Base-by-base conservation (phyloP, 1,284 basidiomycete species). In the Leccinum griseonigrum region DNA sequence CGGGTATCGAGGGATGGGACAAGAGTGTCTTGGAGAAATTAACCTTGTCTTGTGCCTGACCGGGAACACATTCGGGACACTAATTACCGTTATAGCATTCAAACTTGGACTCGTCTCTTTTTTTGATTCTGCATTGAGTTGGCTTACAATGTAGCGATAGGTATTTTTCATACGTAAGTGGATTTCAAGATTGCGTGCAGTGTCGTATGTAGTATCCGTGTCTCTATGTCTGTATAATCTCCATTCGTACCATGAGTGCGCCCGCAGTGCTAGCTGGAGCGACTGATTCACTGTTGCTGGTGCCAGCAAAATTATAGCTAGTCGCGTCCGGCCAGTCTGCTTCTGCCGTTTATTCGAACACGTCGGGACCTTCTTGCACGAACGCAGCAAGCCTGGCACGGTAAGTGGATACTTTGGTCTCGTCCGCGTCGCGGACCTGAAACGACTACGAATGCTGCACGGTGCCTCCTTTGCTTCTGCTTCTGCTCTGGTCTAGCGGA, bases 1-100 rank as follows among this genome's bases (percentile, higher is more conserved):
- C 57, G 1, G 52, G 57, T 4, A 18, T 62, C 26, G 61, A 65
- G 26, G 61, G 56, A 22, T 65, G 64, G 64, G 36, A 56, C 13
- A 46, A 29, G 50, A 28, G 14, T 29, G 22, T 28, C 8, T 26
- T 51, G 8, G 16, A 14, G 0, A 26, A 51, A 16, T 51, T 26
- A 14, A 13, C 18, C 10, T 18, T 46, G 18, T 28, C 28, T 51
- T 29, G 28, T 29, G 50, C 14, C 16, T 51, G 14, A 29, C 28
- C 46, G 11, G 46, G 18, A 48, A 48, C 11, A 48, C 38, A 9
- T 9, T 32, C 32, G 1, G 14, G 22, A 11, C 43, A 46, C 11
- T 13, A 7, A 13, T 48, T 48, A 48, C 22, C 11, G 18, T 16
- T 22, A 0, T 7, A 18, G 13, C 11, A 22, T 48, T 48, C 26